Evolutionary conservation across 768 basidiomycete genomes (phyloP), one percentile per base, ranked within the genome.

Genomic region (Mycena galopus): DNA sequence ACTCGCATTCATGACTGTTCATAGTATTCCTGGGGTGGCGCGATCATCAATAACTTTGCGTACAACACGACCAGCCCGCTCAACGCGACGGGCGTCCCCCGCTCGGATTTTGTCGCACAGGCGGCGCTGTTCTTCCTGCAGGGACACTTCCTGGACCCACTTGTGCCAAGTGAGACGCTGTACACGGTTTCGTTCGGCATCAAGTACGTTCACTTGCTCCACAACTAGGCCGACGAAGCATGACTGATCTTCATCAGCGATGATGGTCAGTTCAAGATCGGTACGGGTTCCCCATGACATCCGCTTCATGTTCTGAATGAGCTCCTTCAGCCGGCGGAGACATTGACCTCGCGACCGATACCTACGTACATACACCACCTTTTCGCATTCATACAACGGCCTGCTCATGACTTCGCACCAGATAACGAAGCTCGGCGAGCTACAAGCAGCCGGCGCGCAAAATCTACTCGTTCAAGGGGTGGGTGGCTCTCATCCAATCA

Each of bases 21-120:
- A 33, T 21, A 82, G 81, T 81, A 82, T 32, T 79, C 81, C 14
- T 81, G 81, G 80, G 81, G 81, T 35, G 81, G 81, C 16, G 81
- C 81, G 25, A 68, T 82, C 16, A 81, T 82, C 57, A 77, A 82
- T 64, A 81, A 81, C 67, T 79, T 79, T 62, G 81, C 79, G 0
- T 82, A 79, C 72, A 82, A 82, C 58, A 80, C 80, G 19, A 82
- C 81, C 17, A 75, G 76, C 1, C 81, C 81, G 17, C 30, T 56
- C 16, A 82, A 81, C 51, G 51, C 57, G 61, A 78, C 81, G 27
- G 78, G 73, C 33, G 57, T 74, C 14, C 79, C 68, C 56, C 72
- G 79, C 0, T 78, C 79, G 11, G 81, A 81, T 63, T 82, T 82
- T 39, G 76, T 79, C 10, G 75, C 76, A 10, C 77, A 82, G 61